Evolutionary conservation across 805 yeast genomes (phyloP), one percentile per base, ranked within the genome.

Genomic region (Candida maesae): DNA sequence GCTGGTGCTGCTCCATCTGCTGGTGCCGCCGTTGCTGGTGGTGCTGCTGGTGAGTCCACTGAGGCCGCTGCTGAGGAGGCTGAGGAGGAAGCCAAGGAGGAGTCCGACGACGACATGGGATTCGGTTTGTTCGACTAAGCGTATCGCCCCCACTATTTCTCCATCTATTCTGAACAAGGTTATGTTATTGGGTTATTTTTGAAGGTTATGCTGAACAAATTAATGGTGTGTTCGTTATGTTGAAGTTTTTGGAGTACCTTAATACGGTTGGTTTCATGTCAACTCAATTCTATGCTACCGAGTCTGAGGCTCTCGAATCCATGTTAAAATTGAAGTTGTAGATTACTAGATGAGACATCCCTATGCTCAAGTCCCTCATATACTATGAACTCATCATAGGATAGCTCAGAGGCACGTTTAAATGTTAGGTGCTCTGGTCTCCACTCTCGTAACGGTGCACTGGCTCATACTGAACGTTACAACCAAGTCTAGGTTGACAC

Each of bases 81-180:
- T 50, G 81, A 62, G 52, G 81, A 62, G 54, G 81, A 61, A 44
- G 80, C 65, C 55, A 78, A 66, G 55, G 71, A 64, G 58, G 74
- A 73, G 64, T 74, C 78, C 50, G 84, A 79, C 65, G 89, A 80
- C 67, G 95, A 85, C 73, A 86, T 88, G 95, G 95, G 95, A 66
- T 81, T 84, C 86, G 91, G 90, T 73, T 81, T 87, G 70, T 87
- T 87, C 79, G 95, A 85, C 74, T 86, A 86, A 68, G 54, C 46
- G 41, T 35, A 7, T 43, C 18, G 5, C 41, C 32, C 9, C 14
- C 33, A 23, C 24, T 17, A 16, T n/a, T n/a, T n/a, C n/a, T 38
- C 36, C 36, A 38, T 38, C 24, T 30, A 21, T 30, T 17, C n/a
- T 17, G 6, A 5, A 6, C 10, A n/a, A 18, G 5, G 33, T 30